A percentile compares a stretch with the other conserved stretches of the same genome.
Conservation (phyloP, 1,284 basidiomycete species). For the Agaricales sp. region DNA sequence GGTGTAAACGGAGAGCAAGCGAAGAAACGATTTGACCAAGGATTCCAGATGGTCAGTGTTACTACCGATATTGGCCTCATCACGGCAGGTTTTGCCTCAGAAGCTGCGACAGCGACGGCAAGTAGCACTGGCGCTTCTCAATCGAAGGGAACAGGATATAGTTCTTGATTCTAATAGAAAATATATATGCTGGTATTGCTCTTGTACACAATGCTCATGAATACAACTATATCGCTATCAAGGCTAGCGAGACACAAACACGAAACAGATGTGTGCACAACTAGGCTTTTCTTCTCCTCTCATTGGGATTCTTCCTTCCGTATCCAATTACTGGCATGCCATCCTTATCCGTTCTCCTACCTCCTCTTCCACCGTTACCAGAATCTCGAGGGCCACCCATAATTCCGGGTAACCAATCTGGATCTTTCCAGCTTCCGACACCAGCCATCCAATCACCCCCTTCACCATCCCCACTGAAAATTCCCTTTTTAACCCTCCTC, state of each 20-base stretch:
- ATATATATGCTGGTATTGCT: too few species aligned
- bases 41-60: slow-evolving; percentile 24
- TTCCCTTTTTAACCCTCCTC: slow-evolving; percentile 55
- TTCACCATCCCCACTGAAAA: slow-evolving; percentile 35
- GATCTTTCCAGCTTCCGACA: slow-evolving; percentile 84
- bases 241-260: too few species aligned
- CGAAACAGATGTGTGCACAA: too few species aligned
- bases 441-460: slow-evolving; percentile 38
- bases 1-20: slow-evolving; percentile 21
- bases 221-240: too few species aligned
- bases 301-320: slow-evolving; percentile 53
- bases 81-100: slow-evolving; percentile 15
- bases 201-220: too few species aligned
- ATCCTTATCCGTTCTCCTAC: slow-evolving; percentile 53
- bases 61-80: slow-evolving; percentile 22
- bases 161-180: too few species aligned
- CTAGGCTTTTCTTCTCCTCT: background rate
- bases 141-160: too few species aligned
- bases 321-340: slow-evolving; percentile 78
- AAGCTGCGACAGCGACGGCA: slow-evolving; percentile 10
- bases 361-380: slow-evolving; percentile 48
- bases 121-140: too few species aligned
- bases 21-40: slow-evolving; percentile 18
- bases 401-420: slow-evolving; percentile 92
- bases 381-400: slow-evolving; percentile 29